Evolutionary conservation across 441 rosid species (phyloP), one percentile per base, ranked within the genome.

Genomic region (Eruca vesicaria): DNA sequence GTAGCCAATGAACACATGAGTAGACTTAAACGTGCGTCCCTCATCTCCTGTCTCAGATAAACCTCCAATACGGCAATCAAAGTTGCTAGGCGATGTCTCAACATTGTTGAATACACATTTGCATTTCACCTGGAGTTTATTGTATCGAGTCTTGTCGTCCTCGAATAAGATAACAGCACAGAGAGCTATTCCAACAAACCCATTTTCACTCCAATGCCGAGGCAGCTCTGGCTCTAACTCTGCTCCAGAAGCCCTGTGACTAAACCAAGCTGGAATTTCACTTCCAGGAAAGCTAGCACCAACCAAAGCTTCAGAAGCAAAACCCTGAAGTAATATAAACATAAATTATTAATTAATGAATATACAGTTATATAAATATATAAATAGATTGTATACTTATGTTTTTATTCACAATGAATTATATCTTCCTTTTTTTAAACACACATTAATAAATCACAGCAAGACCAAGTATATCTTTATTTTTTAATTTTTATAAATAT

Each of bases 191-290:
- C 69, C 76, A 64, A 64, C 63, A 3, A 53, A 64, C 21, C 76
- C 69, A 9, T 29, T 64, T 12, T 72, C 9, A 16, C 38, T 23
- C 76, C 63, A 72, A 3, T 72, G 70, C 16, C 28, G 36, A 11
- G 76, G 57, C 9, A 72, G 56, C 8, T 64, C 35, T 2, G 43
- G 32, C 16, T 72, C 52, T 20, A 72, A 63, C 56, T 23, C 14
- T 72, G 63, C 9, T 33, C 76, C 76, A 33, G 26, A 33, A 52
- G 70, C 76, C 53, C 3, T 52, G 63, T 72, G n/a, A 53, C 29
- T 12, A 19, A 73, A 73, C 76, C 76, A 73, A 7, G 41, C 29
- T 15, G 76, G 76, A 16, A 73, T 43, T 55, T 64, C 76, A 55
- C 31, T 52, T 26, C 76, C 76, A 28, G 76, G 76, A 55, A 64